Conservation (phyloP, 2,329 filamentous ascomycete genomes). For the Cordyceps militaris region DNA sequence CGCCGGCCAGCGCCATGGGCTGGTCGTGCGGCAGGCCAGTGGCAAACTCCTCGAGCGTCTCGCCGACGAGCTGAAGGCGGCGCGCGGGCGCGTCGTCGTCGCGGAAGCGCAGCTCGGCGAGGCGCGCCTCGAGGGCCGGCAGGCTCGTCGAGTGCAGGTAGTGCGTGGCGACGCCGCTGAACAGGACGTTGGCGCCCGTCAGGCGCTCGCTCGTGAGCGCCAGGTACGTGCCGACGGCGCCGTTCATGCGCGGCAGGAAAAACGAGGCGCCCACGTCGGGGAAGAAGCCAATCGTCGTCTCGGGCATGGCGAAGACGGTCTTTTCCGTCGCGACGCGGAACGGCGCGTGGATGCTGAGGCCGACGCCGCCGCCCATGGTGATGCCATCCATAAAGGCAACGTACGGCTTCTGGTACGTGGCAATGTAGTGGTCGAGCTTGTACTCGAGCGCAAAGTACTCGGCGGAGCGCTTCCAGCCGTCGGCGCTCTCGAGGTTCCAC, state of each 20-base stretch:
- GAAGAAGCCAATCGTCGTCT: slow-evolving; percentile 98
- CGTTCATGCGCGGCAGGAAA: slow-evolving; percentile 86
- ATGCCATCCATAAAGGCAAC: slow-evolving; percentile 95
- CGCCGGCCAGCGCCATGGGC: slow-evolving; percentile 59
- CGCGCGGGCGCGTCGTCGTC: slow-evolving; percentile 61
- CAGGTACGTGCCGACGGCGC: slow-evolving; percentile 81
- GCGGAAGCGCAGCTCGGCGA: slow-evolving; percentile 82
- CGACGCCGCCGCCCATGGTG: slow-evolving; percentile 97
- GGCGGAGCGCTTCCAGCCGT: slow-evolving; percentile 67
- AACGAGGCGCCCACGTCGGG: slow-evolving; percentile 96
- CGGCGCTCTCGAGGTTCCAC: slow-evolving; percentile 58
- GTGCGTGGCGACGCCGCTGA: slow-evolving; percentile 88
- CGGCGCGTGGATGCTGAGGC: slow-evolving; percentile 87
- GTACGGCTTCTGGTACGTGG: slow-evolving; percentile 88
- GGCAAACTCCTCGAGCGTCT: slow-evolving; percentile 84
- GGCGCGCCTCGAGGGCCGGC: slow-evolving; percentile 70
- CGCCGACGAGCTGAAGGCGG: slow-evolving; percentile 68
- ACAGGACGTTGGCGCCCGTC: slow-evolving; percentile 78
- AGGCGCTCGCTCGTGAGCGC: slow-evolving; percentile 83
- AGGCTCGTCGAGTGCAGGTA: slow-evolving; percentile 89
- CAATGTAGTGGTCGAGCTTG: slow-evolving; percentile 89
- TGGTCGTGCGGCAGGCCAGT: slow-evolving; percentile 76
- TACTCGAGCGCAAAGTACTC: slow-evolving; percentile 95
- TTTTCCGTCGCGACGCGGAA: slow-evolving; percentile 95
- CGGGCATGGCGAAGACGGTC: slow-evolving; percentile 96